A percentile compares a stretch with the other conserved stretches of the same genome.
Evolutionary conservation across 345 rosid genomes (phyloP).

Genomic region (Syzygium aqueum): DNA sequence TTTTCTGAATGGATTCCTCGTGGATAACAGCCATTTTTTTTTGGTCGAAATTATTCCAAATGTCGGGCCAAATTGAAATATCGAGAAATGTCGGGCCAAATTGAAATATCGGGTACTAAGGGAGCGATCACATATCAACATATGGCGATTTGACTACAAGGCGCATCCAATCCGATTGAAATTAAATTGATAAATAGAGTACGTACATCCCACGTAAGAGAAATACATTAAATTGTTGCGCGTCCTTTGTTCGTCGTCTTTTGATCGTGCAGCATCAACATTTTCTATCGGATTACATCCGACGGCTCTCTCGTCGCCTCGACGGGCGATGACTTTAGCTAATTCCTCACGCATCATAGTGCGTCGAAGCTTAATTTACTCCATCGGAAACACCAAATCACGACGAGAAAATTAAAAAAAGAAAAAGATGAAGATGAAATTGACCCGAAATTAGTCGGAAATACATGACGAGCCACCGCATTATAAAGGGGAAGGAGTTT

Average conservation of each 20-base stretch:
- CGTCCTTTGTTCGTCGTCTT: too few species aligned
- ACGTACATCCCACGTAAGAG: too few species aligned
- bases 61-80: not conserved
- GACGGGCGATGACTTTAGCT: not conserved
- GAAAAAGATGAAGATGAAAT: not conserved
- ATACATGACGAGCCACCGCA: not conserved
- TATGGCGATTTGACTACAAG: not conserved
- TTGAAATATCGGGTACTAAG: not conserved
- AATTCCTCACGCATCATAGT: not conserved
- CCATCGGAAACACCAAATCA: too few species aligned
- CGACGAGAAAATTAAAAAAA: too few species aligned
- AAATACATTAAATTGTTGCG: too few species aligned
- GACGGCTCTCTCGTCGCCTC: not conserved
- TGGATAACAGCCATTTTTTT: not conserved
- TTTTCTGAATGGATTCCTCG: not conserved
- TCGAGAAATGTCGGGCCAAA: not conserved
- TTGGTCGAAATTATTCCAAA: not conserved
- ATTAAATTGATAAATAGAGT: too few species aligned
- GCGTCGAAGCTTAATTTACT: too few species aligned
- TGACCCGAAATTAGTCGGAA: not conserved
- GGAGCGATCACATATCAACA: not conserved
- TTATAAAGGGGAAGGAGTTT: not conserved
- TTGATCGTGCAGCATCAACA: too few species aligned
- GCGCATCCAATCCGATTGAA: too few species aligned
- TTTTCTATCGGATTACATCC: too few species aligned